A percentile compares a stretch with the other conserved stretches of the same genome.
Evolutionary conservation across 495 filamentous ascomycete genomes (phyloP).

Genomic region (Achaetomiella virescens): DNA sequence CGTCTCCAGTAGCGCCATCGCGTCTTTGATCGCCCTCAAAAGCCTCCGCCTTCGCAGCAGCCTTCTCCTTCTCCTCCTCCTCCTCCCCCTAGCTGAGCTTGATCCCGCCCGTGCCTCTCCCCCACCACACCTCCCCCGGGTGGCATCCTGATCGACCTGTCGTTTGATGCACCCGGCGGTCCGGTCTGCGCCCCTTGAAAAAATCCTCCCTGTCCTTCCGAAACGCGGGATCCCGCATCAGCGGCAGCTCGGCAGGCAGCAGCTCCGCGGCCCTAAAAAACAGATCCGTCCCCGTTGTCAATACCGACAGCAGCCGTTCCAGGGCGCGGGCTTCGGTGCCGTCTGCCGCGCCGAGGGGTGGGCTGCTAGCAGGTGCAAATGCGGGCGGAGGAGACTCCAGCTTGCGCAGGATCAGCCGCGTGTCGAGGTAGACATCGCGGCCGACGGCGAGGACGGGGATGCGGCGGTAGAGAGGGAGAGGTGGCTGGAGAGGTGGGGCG

Average conservation of each 20-base stretch:
- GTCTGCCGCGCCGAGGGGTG: slow-evolving; percentile 10
- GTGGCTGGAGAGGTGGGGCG: slow-evolving; percentile 45
- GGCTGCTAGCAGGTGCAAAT: background rate
- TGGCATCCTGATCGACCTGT: background rate
- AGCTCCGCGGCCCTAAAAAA: slow-evolving; percentile 42
- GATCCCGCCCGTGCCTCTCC: background rate
- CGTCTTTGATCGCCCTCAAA: slow-evolving; percentile 36
- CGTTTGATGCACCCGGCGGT: too few relatives aligned
- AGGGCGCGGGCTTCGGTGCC: slow-evolving; percentile 13
- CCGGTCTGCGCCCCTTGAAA: too few relatives aligned
- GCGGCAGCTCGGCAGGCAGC: slow-evolving; percentile 42
- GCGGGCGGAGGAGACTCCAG: slow-evolving; percentile 38
- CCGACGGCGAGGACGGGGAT: slow-evolving; percentile 59
- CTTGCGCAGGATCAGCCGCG: slow-evolving; percentile 52
- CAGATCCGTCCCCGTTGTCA: slow-evolving; percentile 38
- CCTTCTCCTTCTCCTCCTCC: slow-evolving; percentile 3
- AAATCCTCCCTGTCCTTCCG: slow-evolving; percentile 47
- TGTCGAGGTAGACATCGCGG: slow-evolving; percentile 51
- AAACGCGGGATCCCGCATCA: slow-evolving; percentile 47
- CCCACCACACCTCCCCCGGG: slow-evolving; percentile 12
- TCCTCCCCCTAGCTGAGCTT: background rate
- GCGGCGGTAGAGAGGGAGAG: slow-evolving; percentile 54
- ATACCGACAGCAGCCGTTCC: slow-evolving; percentile 19
- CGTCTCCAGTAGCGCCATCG: slow-evolving; percentile 46
- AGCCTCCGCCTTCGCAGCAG: slow-evolving; percentile 39